A percentile compares a stretch with the other conserved stretches of the same genome.
Conservation (phyloP, 257 asterid genomes). For the Striga asiatica region DNA sequence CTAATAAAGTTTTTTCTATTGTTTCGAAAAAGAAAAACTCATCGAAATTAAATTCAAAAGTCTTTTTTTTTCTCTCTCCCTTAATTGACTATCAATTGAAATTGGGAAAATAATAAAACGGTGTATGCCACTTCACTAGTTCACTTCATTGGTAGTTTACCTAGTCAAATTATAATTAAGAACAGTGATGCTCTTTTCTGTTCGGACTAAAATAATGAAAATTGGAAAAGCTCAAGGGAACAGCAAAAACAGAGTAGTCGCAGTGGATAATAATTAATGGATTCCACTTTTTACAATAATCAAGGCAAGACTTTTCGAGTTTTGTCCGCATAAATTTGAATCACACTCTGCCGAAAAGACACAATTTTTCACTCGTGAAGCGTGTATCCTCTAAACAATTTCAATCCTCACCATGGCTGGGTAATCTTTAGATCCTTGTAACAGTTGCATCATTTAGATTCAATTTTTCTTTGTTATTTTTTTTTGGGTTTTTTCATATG, state of each 20-base stretch:
- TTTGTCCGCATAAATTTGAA: neutral
- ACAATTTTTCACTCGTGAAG: neutral
- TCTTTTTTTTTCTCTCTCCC: too few species aligned
- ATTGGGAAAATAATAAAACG: too few species aligned
- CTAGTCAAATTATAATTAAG: too few species aligned
- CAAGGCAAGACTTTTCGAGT: slow-evolving; percentile 9
- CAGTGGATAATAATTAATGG: slow-evolving; percentile 1
- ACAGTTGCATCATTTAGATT: neutral
- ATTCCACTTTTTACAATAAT: slow-evolving; percentile 16
- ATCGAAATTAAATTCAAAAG: too few species aligned
- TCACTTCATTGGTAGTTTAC: too few species aligned
- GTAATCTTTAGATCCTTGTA: slow-evolving; percentile 16
- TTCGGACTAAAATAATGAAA: neutral
- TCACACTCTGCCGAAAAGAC: neutral
- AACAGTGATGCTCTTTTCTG: too few species aligned
- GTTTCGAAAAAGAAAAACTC: too few species aligned
- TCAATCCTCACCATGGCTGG: slow-evolving; percentile 43
- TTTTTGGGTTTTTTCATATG: slow-evolving; percentile 6
- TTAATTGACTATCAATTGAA: too few species aligned
- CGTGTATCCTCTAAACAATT: slow-evolving; percentile 4
- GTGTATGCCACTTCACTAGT: too few species aligned
- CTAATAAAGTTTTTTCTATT: too few species aligned
- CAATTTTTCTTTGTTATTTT: neutral
- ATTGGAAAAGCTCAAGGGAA: neutral
- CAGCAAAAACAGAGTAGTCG: neutral